These are phyloP conservation scores for Oryza punctata DNA, from an alignment of 176 grass and related monocot genomes.

Conservation along the genomic window DNA sequence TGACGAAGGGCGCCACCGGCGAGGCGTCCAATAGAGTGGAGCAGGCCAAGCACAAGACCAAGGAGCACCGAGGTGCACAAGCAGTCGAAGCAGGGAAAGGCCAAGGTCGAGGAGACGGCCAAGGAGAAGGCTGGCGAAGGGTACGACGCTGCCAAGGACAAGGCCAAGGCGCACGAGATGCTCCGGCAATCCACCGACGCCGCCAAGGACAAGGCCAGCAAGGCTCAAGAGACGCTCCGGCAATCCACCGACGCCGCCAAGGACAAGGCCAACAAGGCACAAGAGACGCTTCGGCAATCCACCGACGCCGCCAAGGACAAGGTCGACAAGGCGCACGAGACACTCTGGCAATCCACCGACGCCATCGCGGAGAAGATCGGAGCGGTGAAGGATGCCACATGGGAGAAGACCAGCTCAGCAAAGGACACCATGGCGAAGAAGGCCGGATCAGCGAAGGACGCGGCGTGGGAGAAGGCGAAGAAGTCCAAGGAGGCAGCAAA, in stretches of 20 bases:
- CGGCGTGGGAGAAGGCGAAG: slow-evolving; percentile 1
- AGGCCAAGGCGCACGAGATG: too few species aligned
- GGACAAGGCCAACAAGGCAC: slow-evolving; percentile 23
- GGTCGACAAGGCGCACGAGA: slow-evolving; percentile 28
- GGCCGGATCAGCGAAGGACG: slow-evolving; percentile 13
- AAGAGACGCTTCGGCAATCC: slow-evolving; percentile 23
- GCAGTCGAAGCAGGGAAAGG: slow-evolving; percentile 23
- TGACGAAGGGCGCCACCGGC: slow-evolving; percentile 31
- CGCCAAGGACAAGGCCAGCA: slow-evolving; percentile 15
- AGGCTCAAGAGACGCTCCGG: slow-evolving; percentile 25
- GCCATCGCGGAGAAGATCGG: neutral
- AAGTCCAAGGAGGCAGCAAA: slow-evolving; percentile 26
- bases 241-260: slow-evolving; percentile 19
- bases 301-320: slow-evolving; percentile 34
- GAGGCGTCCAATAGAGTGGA: slow-evolving; percentile 34
- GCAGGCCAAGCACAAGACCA: slow-evolving; percentile 41
- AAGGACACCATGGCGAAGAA: slow-evolving; percentile 19
- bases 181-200: too few species aligned
- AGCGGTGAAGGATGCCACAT: neutral
- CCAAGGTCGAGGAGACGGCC: slow-evolving; percentile 32
- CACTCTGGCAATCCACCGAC: slow-evolving; percentile 18
- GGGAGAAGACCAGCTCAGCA: neutral
- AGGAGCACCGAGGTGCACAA: slow-evolving; percentile 45
- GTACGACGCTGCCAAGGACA: too few species aligned
- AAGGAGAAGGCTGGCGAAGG: slow-evolving; percentile 27